Percentiles rank a stretch among this genome's conserved stretches.
Conservation (phyloP, 495 filamentous ascomycete genomes). For the Pseudomonodictys pantanalensis region DNA sequence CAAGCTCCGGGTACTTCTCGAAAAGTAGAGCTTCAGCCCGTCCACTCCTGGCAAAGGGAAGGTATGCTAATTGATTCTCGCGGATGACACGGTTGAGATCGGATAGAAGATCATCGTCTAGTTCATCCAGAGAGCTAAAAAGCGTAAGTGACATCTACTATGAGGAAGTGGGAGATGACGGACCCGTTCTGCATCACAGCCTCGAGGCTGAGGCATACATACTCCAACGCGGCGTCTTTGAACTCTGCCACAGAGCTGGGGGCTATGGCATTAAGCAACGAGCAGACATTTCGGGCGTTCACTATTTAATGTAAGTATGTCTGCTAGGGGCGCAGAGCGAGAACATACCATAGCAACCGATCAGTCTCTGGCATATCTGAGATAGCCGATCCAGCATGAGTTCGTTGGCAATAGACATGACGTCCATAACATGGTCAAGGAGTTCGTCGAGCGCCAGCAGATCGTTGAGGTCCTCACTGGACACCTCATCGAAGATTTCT, state of each 20-base stretch:
- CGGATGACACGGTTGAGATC: slow-evolving; percentile 77
- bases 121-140: slow-evolving; percentile 66
- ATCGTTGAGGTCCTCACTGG: slow-evolving; percentile 68
- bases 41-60: slow-evolving; percentile 71
- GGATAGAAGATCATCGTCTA: slow-evolving; percentile 77
- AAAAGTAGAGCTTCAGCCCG: slow-evolving; percentile 67
- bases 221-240: slow-evolving; percentile 84
- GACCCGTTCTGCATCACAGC: slow-evolving; percentile 83
- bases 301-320: slow-evolving; percentile 46
- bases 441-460: slow-evolving; percentile 80
- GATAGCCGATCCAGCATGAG: slow-evolving; percentile 90
- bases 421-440: slow-evolving; percentile 83
- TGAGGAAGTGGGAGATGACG: slow-evolving; percentile 23
- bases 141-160: slow-evolving; percentile 27
- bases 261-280: slow-evolving; percentile 76
- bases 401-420: slow-evolving; percentile 86
- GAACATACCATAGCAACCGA: slow-evolving; percentile 74
- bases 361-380: slow-evolving; percentile 80
- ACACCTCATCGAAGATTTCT: slow-evolving; percentile 75
- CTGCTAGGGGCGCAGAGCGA: neutral
- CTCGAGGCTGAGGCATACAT: slow-evolving; percentile 87
- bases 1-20: slow-evolving; percentile 66
- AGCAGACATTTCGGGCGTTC: slow-evolving; percentile 79
- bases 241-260: slow-evolving; percentile 80
- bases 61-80: slow-evolving; percentile 73